These are phyloP conservation scores for Grigorovia humatica DNA, from an alignment of 805 yeast species.

Conservation along the genomic window DNA sequence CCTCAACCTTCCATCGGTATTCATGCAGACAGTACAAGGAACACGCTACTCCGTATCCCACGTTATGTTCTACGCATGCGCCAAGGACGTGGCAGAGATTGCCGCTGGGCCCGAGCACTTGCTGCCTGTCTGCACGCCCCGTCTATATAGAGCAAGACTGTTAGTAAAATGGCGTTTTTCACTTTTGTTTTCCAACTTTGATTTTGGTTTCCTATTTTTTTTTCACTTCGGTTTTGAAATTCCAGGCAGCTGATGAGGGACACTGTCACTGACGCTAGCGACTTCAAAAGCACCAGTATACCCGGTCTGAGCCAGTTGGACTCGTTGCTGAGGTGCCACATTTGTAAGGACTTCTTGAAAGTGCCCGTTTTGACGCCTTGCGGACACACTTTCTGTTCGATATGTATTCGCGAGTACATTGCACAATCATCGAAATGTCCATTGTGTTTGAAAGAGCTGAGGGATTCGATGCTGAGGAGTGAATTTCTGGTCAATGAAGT, in stretches of 20 bases:
- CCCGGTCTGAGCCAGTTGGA: constrained; percentile 57
- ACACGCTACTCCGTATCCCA: no score
- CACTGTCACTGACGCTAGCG: constrained; percentile 51
- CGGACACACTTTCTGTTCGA: constrained; percentile 82
- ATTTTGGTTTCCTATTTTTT: no score
- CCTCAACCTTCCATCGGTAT: no score
- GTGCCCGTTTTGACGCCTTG: constrained; percentile 82
- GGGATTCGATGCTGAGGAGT: constrained; percentile 58
- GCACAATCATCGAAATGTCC: constrained; percentile 61
- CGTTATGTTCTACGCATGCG: no score
- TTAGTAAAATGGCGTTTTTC: background rate
- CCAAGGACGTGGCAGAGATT: no score
- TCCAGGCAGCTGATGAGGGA: background rate
- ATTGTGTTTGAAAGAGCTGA: constrained; percentile 57
- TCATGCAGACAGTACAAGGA: no score
- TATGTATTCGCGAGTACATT: constrained; percentile 68
- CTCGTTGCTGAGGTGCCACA: constrained; percentile 66
- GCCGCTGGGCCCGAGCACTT: no score
- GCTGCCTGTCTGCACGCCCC: no score
- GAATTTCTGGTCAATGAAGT: constrained; percentile 66
- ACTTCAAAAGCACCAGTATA: constrained; percentile 46
- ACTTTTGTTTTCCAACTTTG: background rate
- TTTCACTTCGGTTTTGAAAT: background rate
- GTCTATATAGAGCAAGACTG: no score
- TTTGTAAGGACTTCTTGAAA: constrained; percentile 71